Evolutionary conservation across 108 stramenopile genomes (phyloP).

Genomic region (Nitzschia sp.): DNA sequence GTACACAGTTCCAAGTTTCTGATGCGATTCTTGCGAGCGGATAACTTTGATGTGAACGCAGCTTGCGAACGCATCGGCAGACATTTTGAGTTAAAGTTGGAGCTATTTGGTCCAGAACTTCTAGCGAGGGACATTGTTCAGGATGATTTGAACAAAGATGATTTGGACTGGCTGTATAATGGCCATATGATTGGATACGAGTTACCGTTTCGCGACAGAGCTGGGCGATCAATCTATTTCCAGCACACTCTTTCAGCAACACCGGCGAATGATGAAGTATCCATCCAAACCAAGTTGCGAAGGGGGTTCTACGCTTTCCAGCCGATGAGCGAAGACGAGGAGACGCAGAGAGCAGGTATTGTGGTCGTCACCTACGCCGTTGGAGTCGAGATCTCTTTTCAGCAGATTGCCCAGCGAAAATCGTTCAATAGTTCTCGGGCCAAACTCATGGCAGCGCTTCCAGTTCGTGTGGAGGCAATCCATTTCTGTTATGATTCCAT

Average conservation of each 20-base stretch:
- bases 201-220: constrained; percentile 17
- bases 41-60: constrained; percentile 14
- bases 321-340: constrained; percentile 22
- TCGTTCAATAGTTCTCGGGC: background rate
- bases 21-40: constrained; percentile 28
- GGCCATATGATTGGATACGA: background rate
- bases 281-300: background rate
- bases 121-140: constrained; percentile 19
- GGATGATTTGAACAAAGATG: constrained; percentile 25
- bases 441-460: background rate
- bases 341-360: background rate
- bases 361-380: background rate
- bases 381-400: background rate
- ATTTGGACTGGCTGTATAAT: background rate
- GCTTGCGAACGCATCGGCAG: constrained; percentile 15
- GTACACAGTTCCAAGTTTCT: constrained; percentile 17
- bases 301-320: background rate
- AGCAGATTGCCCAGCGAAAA: background rate
- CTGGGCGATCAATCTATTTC: constrained; percentile 15
- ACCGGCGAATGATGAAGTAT: background rate
- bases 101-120: constrained; percentile 23
- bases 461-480: constrained; percentile 7
- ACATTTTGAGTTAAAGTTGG: constrained; percentile 25
- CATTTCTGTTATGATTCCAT: constrained; percentile 2
- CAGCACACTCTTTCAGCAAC: background rate